Conservation (phyloP, 345 rosid species). For the Bruguiera parviflora region DNA sequence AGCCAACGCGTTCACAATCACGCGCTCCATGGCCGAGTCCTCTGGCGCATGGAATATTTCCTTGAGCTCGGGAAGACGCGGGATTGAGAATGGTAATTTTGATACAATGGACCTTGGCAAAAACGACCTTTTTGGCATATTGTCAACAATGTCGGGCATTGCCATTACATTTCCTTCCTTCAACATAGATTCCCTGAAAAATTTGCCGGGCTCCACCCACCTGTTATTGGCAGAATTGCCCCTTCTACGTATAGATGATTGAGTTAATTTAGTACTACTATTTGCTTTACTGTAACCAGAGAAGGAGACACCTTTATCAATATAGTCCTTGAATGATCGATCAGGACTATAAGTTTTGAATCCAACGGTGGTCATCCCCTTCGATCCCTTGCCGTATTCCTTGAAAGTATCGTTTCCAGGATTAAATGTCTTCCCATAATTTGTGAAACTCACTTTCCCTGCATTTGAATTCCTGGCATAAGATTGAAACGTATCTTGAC, state of each 20-base stretch:
- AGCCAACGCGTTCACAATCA: constrained; percentile 17
- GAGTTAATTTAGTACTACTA: background rate
- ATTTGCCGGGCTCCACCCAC: constrained; percentile 34
- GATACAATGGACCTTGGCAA: constrained; percentile 21
- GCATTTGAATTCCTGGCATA: constrained; percentile 23
- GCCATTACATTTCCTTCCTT: constrained; percentile 26
- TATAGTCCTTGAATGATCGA: constrained; percentile 28
- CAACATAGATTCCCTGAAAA: constrained; percentile 32
- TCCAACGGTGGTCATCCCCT: constrained; percentile 18
- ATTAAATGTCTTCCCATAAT: constrained; percentile 28
- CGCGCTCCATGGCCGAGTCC: constrained; percentile 18
- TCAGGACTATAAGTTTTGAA: constrained; percentile 20
- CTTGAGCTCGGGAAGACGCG: background rate
- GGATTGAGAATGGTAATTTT: constrained; percentile 25
- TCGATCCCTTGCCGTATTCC: constrained; percentile 27
- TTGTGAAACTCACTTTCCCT: constrained; percentile 21
- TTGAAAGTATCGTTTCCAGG: constrained; percentile 28
- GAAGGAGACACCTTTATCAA: constrained; percentile 21
- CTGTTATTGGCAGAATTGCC: constrained; percentile 18
- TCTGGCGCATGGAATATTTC: constrained; percentile 20
- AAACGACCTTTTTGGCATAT: constrained; percentile 29
- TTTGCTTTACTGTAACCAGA: constrained; percentile 15
- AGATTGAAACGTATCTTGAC: constrained; percentile 25
- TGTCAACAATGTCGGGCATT: constrained; percentile 30
- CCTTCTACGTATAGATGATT: background rate